Evolutionary conservation across 169 alveolate species (phyloP).

Genomic region (Blepharisma undulans): DNA sequence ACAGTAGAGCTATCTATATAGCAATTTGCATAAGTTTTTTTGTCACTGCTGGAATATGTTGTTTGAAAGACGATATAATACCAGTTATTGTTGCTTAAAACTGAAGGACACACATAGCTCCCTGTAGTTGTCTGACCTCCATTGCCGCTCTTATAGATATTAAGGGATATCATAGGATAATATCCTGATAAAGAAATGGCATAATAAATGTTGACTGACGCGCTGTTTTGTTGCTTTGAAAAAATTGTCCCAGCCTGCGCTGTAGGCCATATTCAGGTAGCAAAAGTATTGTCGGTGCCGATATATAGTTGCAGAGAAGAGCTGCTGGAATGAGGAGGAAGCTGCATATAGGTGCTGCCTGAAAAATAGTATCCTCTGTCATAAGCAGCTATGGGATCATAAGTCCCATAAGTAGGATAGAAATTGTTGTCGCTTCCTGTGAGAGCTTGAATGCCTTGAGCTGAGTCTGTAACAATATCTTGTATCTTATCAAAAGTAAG

Average conservation of each 20-base stretch:
- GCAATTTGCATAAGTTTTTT: not conserved
- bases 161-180: not conserved
- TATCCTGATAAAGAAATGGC: not conserved
- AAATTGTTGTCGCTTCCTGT: not conserved
- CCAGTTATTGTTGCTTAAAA: not conserved
- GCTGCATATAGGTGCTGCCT: not conserved
- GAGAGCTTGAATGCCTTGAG: not conserved
- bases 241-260: conserved; percentile 7
- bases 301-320: not conserved
- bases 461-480: not conserved
- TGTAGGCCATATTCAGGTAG: not conserved
- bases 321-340: not conserved
- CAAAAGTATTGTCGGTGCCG: not conserved
- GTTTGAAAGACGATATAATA: not conserved
- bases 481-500: not conserved
- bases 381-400: not conserved
- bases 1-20: not conserved
- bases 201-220: not conserved
- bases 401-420: not conserved
- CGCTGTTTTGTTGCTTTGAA: not conserved
- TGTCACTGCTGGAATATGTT: not conserved
- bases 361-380: not conserved
- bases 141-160: not conserved
- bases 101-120: not conserved
- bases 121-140: not conserved